A percentile compares a stretch with the other conserved stretches of the same genome.
Evolutionary conservation across 306 rosid genomes (phyloP).

Genomic region (Rubus parviflorus): DNA sequence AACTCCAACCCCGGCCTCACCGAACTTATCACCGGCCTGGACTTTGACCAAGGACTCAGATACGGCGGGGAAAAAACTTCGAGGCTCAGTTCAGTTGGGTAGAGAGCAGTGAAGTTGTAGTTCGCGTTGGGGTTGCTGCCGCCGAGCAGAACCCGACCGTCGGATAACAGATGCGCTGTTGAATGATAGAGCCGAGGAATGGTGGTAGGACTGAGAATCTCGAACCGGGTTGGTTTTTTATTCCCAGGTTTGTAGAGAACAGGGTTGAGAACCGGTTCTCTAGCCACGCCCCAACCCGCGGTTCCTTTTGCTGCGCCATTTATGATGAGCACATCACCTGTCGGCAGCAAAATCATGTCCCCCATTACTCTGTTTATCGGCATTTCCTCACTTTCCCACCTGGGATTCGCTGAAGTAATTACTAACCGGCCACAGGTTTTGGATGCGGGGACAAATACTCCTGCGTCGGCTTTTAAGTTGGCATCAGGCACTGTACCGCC

Average conservation of each 20-base stretch:
- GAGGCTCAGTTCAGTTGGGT: conserved; percentile 35
- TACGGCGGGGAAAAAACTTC: conserved; percentile 35
- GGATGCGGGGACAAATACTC: conserved; percentile 22
- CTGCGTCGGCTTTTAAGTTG: conserved; percentile 28
- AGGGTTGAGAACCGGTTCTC: conserved; percentile 32
- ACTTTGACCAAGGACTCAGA: not conserved
- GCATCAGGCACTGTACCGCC: conserved; percentile 36
- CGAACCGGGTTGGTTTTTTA: conserved; percentile 11
- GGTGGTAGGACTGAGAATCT: conserved; percentile 16
- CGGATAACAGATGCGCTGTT: conserved; percentile 32
- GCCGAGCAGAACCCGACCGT: conserved; percentile 37
- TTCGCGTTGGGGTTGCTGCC: conserved; percentile 38
- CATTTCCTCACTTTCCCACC: conserved; percentile 42
- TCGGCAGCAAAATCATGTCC: conserved; percentile 41
- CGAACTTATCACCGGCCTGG: conserved; percentile 24
- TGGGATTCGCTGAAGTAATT: conserved; percentile 10
- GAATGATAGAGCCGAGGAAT: conserved; percentile 40
- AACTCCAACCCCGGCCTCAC: conserved; percentile 20
- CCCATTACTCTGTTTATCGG: conserved; percentile 39
- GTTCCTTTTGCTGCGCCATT: conserved; percentile 38
- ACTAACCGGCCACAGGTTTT: conserved; percentile 28
- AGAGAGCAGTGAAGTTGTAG: conserved; percentile 37
- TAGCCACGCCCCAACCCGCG: conserved; percentile 36
- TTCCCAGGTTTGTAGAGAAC: conserved; percentile 21
- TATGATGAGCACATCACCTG: conserved; percentile 36